Evolutionary conservation across 768 basidiomycete genomes (phyloP).

Genomic region (Pisolithus marmoratus): DNA sequence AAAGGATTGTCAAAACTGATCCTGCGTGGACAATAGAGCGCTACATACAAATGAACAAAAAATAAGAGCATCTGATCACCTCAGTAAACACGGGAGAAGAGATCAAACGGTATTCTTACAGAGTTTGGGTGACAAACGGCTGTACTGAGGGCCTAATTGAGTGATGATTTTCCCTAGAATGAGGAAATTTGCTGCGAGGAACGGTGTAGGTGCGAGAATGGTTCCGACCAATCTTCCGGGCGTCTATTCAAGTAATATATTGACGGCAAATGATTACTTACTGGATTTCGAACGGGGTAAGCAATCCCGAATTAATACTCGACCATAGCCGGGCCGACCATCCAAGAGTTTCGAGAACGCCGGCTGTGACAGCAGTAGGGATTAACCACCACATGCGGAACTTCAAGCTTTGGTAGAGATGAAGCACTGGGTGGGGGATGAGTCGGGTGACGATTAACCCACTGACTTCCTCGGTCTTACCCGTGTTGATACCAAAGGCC

Average conservation of each 20-base stretch:
- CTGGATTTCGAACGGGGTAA: conserved; percentile 41
- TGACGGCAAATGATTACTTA: conserved; percentile 13
- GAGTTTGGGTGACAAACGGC: conserved; percentile 35
- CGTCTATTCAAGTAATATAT: not conserved
- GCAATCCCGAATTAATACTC: conserved; percentile 14
- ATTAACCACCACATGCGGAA: conserved; percentile 50
- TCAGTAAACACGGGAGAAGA: not conserved
- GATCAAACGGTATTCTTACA: conserved; percentile 13
- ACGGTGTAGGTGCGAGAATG: conserved; percentile 50
- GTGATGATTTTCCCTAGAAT: conserved; percentile 44
- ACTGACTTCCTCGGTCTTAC: not conserved
- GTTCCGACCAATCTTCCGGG: conserved; percentile 29
- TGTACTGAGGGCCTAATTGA: conserved; percentile 42
- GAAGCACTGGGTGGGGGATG: conserved; percentile 32
- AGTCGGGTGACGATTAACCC: not conserved
- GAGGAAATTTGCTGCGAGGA: conserved; percentile 52
- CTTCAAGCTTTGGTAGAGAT: conserved; percentile 38
- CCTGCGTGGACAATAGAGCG: not conserved
- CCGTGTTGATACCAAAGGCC: not conserved
- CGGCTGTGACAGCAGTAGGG: conserved; percentile 44
- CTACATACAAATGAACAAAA: conserved; percentile 10
- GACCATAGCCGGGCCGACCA: conserved; percentile 56
- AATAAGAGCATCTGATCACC: conserved; percentile 8
- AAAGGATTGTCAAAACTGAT: not conserved
- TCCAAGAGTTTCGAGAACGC: conserved; percentile 46